Evolutionary conservation across 805 yeast species (phyloP).

Genomic region (Yamadazyma kitorensis): DNA sequence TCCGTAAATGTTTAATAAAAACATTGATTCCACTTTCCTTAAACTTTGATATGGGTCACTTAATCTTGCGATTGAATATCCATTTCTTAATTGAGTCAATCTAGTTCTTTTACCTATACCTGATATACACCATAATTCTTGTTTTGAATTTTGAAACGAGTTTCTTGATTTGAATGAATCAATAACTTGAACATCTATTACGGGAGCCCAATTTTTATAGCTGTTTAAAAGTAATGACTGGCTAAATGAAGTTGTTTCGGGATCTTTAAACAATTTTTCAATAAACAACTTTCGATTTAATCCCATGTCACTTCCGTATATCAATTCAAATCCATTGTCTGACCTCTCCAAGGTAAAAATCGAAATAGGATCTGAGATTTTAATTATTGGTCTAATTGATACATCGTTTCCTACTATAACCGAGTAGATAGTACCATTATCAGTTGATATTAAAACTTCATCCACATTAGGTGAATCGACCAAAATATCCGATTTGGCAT

Average conservation of each 20-base stretch:
- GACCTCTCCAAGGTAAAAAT: slow-evolving; percentile 27
- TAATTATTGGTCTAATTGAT: slow-evolving; percentile 26
- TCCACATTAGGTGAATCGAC: slow-evolving; percentile 15
- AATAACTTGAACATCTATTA: slow-evolving; percentile 38
- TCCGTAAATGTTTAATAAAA: slow-evolving; percentile 15
- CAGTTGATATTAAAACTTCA: slow-evolving; percentile 32
- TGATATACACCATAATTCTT: slow-evolving; percentile 44
- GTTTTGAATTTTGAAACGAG: slow-evolving; percentile 17
- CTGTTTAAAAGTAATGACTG: slow-evolving; percentile 23
- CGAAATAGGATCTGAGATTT: slow-evolving; percentile 35
- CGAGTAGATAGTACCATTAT: slow-evolving; percentile 32
- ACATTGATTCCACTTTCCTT: slow-evolving; percentile 26
- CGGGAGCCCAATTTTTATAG: slow-evolving; percentile 48
- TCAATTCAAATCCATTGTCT: slow-evolving; percentile 21
- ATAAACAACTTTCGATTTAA: slow-evolving; percentile 34
- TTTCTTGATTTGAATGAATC: slow-evolving; percentile 22
- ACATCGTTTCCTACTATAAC: slow-evolving; percentile 21
- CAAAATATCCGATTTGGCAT: slow-evolving; percentile 21
- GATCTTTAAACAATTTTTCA: slow-evolving; percentile 19
- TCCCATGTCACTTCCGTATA: slow-evolving; percentile 42
- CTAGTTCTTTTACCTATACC: slow-evolving; percentile 34
- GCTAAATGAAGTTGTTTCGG: slow-evolving; percentile 17
- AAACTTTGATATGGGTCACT: slow-evolving; percentile 26
- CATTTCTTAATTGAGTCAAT: slow-evolving; percentile 30
- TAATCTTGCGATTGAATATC: slow-evolving; percentile 25